Evolutionary conservation across 345 rosid genomes (phyloP).

Genomic region (Salix dunnii): DNA sequence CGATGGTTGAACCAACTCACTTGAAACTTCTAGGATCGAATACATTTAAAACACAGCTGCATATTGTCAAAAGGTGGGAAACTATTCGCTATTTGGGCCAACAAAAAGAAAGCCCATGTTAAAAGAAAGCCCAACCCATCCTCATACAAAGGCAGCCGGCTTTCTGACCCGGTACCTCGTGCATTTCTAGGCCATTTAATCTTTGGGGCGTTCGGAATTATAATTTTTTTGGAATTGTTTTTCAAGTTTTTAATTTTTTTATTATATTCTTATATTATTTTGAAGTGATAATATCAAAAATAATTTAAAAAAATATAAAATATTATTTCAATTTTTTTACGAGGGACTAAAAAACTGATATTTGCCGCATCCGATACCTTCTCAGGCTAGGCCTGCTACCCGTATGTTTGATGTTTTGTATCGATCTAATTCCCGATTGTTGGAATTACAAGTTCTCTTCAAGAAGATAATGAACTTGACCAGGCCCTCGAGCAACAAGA

Average conservation of each 20-base stretch:
- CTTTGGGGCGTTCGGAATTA: no score
- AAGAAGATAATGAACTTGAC: background rate
- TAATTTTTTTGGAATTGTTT: no score
- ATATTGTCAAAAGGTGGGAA: background rate
- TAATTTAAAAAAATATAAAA: no score
- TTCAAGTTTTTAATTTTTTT: no score
- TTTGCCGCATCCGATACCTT: background rate
- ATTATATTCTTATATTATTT: no score
- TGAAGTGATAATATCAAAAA: no score
- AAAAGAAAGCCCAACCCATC: background rate
- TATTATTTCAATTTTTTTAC: no score
- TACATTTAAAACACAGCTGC: background rate
- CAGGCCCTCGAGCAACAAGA: background rate
- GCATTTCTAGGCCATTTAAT: background rate
- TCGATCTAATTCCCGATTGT: background rate
- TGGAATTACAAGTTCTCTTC: background rate
- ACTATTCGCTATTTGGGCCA: background rate
- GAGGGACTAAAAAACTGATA: no score
- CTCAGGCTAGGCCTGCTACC: background rate
- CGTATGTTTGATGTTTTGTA: background rate
- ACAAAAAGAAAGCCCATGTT: background rate
- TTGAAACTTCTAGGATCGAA: background rate
- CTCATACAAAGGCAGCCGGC: background rate
- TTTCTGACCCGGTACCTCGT: background rate
- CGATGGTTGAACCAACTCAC: background rate